Evolutionary conservation across 352 stramenopile genomes (phyloP).

Genomic region (Globisporangium uncinulatum): DNA sequence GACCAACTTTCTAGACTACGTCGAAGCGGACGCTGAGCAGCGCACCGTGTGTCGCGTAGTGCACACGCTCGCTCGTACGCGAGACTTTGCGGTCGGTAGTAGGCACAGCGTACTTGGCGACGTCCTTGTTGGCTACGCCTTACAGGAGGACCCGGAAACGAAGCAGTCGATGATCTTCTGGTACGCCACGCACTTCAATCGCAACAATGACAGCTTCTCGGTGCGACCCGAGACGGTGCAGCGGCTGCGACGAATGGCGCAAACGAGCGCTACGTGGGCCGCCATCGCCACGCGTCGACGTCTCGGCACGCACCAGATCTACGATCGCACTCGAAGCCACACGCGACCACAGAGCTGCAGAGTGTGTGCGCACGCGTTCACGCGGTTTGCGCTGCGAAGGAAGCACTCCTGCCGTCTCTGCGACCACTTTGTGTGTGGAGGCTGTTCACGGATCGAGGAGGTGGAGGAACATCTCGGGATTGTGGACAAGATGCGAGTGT

Average conservation of each 20-base stretch:
- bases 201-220: not conserved
- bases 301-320: slow-evolving; percentile 13
- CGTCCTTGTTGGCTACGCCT: slow-evolving; percentile 14
- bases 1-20: slow-evolving; percentile 19
- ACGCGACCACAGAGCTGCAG: slow-evolving; percentile 8
- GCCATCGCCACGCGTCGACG: slow-evolving; percentile 16
- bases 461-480: slow-evolving; percentile 34
- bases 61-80: slow-evolving; percentile 12
- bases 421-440: slow-evolving; percentile 25
- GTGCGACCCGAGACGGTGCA: slow-evolving; percentile 10
- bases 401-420: slow-evolving; percentile 33
- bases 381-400: slow-evolving; percentile 9
- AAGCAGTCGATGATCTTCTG: slow-evolving; percentile 17
- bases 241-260: slow-evolving; percentile 9
- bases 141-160: slow-evolving; percentile 15
- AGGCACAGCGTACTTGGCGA: slow-evolving; percentile 7
- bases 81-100: slow-evolving; percentile 2
- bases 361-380: slow-evolving; percentile 8
- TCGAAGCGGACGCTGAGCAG: slow-evolving; percentile 5
- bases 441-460: slow-evolving; percentile 31
- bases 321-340: slow-evolving; percentile 2
- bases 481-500: slow-evolving; percentile 31
- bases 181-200: slow-evolving; percentile 11
- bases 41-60: slow-evolving; percentile 13
- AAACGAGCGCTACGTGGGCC: slow-evolving; percentile 10